Evolutionary conservation across 2,329 filamentous ascomycete species (phyloP), one percentile per base, ranked within the genome.

Genomic region (Stylonectria norvegica): DNA sequence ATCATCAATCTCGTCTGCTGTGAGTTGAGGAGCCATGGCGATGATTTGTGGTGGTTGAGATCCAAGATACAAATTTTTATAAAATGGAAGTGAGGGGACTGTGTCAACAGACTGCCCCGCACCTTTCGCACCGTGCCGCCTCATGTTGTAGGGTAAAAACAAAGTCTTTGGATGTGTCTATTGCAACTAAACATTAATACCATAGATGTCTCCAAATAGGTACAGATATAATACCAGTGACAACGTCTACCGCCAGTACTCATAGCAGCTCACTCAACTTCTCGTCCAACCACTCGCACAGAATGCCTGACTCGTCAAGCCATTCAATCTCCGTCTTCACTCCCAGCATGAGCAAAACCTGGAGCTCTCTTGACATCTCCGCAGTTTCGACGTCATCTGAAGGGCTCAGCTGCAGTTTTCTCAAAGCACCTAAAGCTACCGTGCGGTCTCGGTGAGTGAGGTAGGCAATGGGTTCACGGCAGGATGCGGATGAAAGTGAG

Each of bases 1-100:
- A 66, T 97, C 91, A 63, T 96, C 90, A 57, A 94, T 84, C 64
- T 89, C 80, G 38, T 95, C 90, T 61, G 86, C 82, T 35, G 78
- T 78, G 34, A 91, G 70, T 45, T 71, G 69, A 16, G 72, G 72
- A 19, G 72, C 68, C 66, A 76, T 76, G 40, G 45, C 50, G 49
- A 36, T 47, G 23, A 12, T 38, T 35, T 43, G 44, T 18, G 6
- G 30, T 44, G 44, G 12, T 10, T 45, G 42, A 36, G 23, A 30
- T 48, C 34, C 39, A 52, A 15, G 19, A 40, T 40, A 50, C 49
- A 58, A 64, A 64, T 52, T 55, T 58, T 62, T 62, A 47, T 55
- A 43, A 17, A 52, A 39, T n/a, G n/a, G n/a, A 31, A 54, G 41
- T 61, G 65, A 67, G 65, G 63, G 63, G 64, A 67, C 64, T 62